Percentiles rank a stretch among this genome's conserved stretches.
Evolutionary conservation across 495 filamentous ascomycete species (phyloP).

Genomic region (Ramalina intermedia): DNA sequence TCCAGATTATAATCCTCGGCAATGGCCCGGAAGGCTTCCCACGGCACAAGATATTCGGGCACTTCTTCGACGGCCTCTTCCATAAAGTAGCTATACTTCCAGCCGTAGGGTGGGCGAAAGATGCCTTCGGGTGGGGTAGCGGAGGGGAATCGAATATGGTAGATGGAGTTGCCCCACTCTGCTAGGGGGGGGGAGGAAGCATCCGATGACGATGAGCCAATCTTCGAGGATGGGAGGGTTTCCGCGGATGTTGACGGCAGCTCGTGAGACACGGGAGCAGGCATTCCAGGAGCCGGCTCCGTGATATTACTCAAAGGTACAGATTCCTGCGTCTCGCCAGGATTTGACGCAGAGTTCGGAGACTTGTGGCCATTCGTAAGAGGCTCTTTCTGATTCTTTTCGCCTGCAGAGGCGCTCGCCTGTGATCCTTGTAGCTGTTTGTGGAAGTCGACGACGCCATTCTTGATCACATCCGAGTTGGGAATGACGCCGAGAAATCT

Average conservation of each 20-base stretch:
- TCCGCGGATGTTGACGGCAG: neutral
- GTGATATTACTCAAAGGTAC: neutral
- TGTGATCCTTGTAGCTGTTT: constrained; percentile 27
- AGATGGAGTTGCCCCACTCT: constrained; percentile 88
- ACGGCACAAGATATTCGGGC: constrained; percentile 95
- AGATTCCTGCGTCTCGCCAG: neutral
- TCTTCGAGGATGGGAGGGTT: neutral
- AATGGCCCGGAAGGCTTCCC: constrained; percentile 87
- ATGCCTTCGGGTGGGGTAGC: constrained; percentile 57
- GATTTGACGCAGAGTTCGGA: neutral
- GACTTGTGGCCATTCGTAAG: neutral
- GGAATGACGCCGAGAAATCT: constrained; percentile 88
- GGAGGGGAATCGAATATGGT: constrained; percentile 74
- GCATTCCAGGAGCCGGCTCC: constrained; percentile 1
- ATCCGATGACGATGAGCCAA: constrained; percentile 8
- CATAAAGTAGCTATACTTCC: constrained; percentile 94
- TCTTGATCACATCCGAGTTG: constrained; percentile 74
- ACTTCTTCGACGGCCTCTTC: constrained; percentile 92
- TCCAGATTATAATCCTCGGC: constrained; percentile 96
- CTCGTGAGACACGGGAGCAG: neutral
- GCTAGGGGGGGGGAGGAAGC: constrained; percentile 19
- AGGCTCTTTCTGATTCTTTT: neutral
- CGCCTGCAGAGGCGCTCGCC: neutral
- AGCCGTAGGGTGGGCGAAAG: constrained; percentile 89
- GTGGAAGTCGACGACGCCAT: constrained; percentile 48